phyloP scores from a whole-genome alignment of 441 rosid species.

The Iberis amara region DNA sequence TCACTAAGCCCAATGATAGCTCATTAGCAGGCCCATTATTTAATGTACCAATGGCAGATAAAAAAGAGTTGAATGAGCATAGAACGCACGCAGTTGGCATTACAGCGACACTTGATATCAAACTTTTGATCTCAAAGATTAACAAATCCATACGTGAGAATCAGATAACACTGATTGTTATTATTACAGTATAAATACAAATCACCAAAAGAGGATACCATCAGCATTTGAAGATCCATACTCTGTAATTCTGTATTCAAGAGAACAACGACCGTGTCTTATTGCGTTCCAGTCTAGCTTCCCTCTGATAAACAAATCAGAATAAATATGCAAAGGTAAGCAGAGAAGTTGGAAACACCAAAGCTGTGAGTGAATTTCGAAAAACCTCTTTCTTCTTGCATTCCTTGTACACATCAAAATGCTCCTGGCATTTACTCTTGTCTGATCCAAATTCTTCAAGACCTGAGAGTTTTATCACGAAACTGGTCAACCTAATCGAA shows the following conservation, averaged over 20 bases:
- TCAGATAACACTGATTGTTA: no score
- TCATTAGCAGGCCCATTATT: no score
- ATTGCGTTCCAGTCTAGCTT: conserved; percentile 91
- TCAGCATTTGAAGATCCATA: conserved; percentile 12
- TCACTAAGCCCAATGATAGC: no score
- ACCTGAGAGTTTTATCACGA: conserved; percentile 40
- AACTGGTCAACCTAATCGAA: neutral
- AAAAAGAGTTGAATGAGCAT: no score
- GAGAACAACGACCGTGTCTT: conserved; percentile 68
- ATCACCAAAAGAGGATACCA: neutral
- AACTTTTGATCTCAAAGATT: no score
- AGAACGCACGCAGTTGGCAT: no score
- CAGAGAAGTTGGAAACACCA: conserved; percentile 15
- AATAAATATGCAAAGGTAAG: conserved; percentile 6
- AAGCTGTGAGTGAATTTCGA: neutral
- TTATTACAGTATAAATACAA: no score
- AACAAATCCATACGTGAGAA: no score
- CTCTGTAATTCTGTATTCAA: conserved; percentile 31
- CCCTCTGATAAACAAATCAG: conserved; percentile 50
- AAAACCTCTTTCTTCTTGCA: conserved; percentile 95
- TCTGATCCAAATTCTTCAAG: conserved; percentile 78
- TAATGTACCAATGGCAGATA: no score
- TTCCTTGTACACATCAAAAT: conserved; percentile 87
- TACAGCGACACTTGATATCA: no score
- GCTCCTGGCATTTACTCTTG: conserved; percentile 89